Percentiles rank a stretch among this genome's conserved stretches.
Evolutionary conservation across 257 asterid genomes (phyloP).

Genomic region (Solanum neorickii): DNA sequence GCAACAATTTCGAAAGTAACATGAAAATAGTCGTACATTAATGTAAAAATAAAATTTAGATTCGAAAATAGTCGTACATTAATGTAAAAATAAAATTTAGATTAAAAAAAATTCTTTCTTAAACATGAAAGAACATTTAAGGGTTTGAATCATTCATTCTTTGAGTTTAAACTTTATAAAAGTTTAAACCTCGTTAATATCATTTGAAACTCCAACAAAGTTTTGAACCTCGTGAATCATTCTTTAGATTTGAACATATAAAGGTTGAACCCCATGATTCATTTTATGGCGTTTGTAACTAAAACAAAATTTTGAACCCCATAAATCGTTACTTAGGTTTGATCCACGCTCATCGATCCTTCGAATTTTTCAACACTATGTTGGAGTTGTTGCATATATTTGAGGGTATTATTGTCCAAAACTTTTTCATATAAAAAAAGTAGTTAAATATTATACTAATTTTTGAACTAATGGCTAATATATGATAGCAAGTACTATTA

Average conservation of each 20-base stretch:
- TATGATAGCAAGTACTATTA: no score
- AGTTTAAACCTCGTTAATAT: not conserved
- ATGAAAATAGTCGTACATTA: not conserved
- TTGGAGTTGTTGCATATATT: not conserved
- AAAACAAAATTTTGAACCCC: no score
- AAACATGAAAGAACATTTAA: not conserved
- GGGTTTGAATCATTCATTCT: not conserved
- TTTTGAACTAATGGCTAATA: no score
- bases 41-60: not conserved
- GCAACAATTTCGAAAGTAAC: not conserved
- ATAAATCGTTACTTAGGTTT: not conserved
- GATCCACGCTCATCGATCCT: not conserved
- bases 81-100: not conserved
- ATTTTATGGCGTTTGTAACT: no score
- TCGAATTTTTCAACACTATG: not conserved
- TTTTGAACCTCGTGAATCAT: not conserved
- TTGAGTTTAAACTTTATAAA: not conserved
- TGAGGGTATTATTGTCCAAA: not conserved
- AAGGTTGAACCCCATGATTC: no score
- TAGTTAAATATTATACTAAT: no score
- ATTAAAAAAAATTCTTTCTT: no score
- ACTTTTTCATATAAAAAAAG: not conserved
- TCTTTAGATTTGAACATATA: no score
- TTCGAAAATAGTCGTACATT: not conserved
- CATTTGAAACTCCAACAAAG: not conserved